Percentiles rank a stretch among this genome's conserved stretches.
Conservation (phyloP, 192 early-diverging fungal genomes). For the Entomortierella chlamydospora region DNA sequence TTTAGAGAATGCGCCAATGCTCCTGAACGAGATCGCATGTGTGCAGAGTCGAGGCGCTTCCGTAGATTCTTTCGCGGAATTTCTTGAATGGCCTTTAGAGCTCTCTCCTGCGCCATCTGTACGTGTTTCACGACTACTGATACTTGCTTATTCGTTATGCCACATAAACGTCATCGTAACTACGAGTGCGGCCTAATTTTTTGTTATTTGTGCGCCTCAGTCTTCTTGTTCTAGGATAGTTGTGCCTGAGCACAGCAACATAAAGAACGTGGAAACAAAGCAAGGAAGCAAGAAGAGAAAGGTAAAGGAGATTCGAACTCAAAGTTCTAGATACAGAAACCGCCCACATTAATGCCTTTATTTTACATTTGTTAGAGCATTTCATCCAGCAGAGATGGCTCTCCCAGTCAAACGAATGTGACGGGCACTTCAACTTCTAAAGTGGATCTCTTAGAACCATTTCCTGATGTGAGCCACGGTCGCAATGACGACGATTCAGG, state of each 20-base stretch:
- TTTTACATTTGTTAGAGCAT: not conserved
- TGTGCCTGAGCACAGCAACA: not conserved
- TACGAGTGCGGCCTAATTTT: too few relatives aligned
- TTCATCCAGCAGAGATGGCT: not conserved
- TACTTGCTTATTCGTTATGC: too few relatives aligned
- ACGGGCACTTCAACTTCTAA: not conserved
- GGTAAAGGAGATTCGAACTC: not conserved
- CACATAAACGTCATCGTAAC: too few relatives aligned
- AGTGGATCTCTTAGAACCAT: not conserved
- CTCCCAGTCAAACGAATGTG: not conserved
- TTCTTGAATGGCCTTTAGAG: not conserved
- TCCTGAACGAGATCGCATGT: not conserved
- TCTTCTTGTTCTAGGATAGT: too few relatives aligned
- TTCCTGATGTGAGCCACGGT: not conserved
- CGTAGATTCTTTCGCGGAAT: not conserved
- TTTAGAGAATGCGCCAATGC: not conserved
- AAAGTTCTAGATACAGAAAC: too few relatives aligned
- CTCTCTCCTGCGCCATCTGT: not conserved
- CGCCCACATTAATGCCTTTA: not conserved
- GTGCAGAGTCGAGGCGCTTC: not conserved
- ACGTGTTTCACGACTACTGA: too few relatives aligned
- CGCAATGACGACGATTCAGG: not conserved
- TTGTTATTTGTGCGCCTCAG: too few relatives aligned
- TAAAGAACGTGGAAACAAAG: not conserved
- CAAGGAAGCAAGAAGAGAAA: not conserved